Percentiles rank a stretch among this genome's conserved stretches.
Conservation (phyloP, 2,329 filamentous ascomycete genomes). For the Lecanoromycetidae sp. region DNA sequence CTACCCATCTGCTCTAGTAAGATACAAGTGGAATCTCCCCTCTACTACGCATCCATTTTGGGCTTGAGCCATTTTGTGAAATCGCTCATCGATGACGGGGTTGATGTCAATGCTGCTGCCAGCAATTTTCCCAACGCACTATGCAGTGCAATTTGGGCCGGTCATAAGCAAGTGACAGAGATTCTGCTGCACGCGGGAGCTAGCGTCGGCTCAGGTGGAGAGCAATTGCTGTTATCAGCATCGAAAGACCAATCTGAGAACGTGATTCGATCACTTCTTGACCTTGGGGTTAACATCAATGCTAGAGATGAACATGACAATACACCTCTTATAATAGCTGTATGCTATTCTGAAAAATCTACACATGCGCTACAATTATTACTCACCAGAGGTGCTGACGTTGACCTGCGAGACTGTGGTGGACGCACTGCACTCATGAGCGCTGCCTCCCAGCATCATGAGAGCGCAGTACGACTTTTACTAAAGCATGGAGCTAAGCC, state of each 20-base stretch:
- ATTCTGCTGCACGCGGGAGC: slow-evolving; percentile 22
- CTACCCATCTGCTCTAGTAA: background rate
- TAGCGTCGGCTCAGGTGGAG: background rate
- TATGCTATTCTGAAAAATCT: too few species aligned
- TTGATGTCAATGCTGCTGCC: slow-evolving; percentile 10
- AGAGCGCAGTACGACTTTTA: background rate
- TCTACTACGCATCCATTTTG: background rate
- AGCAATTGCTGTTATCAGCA: slow-evolving; percentile 4
- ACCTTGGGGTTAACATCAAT: slow-evolving; percentile 8
- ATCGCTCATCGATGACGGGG: slow-evolving; percentile 1
- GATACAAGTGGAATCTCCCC: background rate
- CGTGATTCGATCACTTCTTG: background rate
- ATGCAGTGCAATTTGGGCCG: slow-evolving; percentile 24
- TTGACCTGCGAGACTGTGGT: background rate
- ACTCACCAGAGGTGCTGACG: slow-evolving; percentile 2
- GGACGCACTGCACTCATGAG: background rate
- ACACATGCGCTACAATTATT: background rate
- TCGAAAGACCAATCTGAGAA: background rate
- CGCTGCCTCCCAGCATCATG: background rate
- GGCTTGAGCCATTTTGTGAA: background rate
- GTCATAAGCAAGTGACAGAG: slow-evolving; percentile 25
- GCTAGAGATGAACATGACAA: background rate
- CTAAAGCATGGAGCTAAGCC: background rate
- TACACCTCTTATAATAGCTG: background rate
- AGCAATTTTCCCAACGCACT: slow-evolving; percentile 21